phyloP scores from a whole-genome alignment of 1,284 basidiomycete species.

The Ganoderma lucidum region DNA sequence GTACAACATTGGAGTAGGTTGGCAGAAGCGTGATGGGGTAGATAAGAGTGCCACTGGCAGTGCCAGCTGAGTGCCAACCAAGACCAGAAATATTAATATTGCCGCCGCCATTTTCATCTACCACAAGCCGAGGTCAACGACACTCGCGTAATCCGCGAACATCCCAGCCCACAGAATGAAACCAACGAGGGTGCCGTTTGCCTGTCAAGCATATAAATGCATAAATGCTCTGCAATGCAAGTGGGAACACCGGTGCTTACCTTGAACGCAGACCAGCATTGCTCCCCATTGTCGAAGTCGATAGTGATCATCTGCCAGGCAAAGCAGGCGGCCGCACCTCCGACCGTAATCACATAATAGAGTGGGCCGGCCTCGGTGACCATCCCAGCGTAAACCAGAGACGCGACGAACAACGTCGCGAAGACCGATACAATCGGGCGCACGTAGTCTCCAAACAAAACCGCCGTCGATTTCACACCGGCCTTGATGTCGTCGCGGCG shows the following conservation, averaged over 20 bases:
- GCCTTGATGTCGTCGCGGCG: conserved; percentile 9
- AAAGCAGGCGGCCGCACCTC: conserved; percentile 11
- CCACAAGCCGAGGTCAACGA: background rate
- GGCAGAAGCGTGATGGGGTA: background rate
- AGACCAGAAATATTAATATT: background rate
- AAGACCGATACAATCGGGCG: conserved; percentile 6
- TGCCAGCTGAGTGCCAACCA: background rate
- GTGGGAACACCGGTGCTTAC: background rate
- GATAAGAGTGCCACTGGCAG: background rate
- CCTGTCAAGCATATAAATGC: conserved; percentile 37
- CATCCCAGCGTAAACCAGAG: conserved; percentile 10
- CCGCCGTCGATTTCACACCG: conserved; percentile 13
- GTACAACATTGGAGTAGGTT: background rate
- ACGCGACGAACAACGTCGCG: conserved; percentile 2
- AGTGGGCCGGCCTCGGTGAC: conserved; percentile 3
- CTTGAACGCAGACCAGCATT: conserved; percentile 17
- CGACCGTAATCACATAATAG: conserved; percentile 18
- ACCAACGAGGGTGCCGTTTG: conserved; percentile 37
- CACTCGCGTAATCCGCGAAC: conserved; percentile 25
- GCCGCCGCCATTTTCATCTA: background rate
- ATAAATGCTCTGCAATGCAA: background rate
- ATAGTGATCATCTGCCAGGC: conserved; percentile 20
- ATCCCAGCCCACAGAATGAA: conserved; percentile 29
- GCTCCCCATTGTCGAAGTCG: conserved; percentile 15
- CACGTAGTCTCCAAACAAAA: conserved; percentile 9